Evolutionary conservation across 345 rosid genomes (phyloP).

Genomic region (Trapa bicornis): DNA sequence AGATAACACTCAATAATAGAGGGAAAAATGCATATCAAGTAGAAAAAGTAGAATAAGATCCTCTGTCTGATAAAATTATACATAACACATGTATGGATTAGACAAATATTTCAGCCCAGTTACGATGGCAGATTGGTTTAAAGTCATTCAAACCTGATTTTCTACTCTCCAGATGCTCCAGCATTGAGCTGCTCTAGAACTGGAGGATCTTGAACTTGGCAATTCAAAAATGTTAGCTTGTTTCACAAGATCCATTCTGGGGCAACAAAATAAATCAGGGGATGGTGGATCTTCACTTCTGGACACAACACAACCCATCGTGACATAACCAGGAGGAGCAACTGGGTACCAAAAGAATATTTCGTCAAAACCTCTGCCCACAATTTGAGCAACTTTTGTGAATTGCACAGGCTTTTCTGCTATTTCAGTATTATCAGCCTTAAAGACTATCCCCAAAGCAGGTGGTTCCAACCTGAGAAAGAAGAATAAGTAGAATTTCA

Average conservation of each 20-base stretch:
- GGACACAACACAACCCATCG: constrained; percentile 81
- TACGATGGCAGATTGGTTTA: neutral
- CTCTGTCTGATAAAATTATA: no score
- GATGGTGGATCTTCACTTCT: constrained; percentile 62
- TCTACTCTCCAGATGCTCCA: constrained; percentile 99
- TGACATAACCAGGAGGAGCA: constrained; percentile 93
- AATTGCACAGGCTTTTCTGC: constrained; percentile 87
- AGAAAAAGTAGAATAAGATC: neutral
- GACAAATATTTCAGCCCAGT: neutral
- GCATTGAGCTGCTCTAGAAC: constrained; percentile 63
- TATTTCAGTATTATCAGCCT: constrained; percentile 58
- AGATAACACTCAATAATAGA: neutral
- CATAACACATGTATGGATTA: no score
- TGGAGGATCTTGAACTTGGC: constrained; percentile 69
- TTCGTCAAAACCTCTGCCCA: constrained; percentile 81
- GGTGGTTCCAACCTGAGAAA: constrained; percentile 85
- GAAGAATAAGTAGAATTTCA: constrained; percentile 9
- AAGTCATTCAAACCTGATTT: constrained; percentile 61
- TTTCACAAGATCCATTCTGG: constrained; percentile 84
- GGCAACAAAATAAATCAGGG: constrained; percentile 67
- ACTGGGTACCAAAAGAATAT: constrained; percentile 91
- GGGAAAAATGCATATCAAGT: neutral
- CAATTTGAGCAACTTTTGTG: constrained; percentile 70
- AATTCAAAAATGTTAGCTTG: constrained; percentile 66
- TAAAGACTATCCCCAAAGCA: constrained; percentile 68